Conservation (phyloP, 2,329 filamentous ascomycete species). For the Massarina eburnea region DNA sequence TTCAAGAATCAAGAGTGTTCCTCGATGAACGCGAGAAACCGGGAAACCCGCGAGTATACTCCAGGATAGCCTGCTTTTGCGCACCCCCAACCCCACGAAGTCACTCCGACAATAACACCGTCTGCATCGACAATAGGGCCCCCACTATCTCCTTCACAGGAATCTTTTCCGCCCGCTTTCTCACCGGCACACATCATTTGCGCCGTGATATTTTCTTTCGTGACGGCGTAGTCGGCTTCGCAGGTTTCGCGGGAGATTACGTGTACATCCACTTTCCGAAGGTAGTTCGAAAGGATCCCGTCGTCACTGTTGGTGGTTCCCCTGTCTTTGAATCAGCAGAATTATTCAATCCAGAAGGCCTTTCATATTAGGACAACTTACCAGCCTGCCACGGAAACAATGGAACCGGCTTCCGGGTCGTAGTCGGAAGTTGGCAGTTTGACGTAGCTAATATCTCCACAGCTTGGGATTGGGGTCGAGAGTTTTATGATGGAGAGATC, state of each 20-base stretch:
- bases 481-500: conserved; percentile 25
- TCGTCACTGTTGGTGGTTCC: no score
- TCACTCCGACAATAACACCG: conserved; percentile 16
- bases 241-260: conserved; percentile 25
- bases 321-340: neutral
- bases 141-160: conserved; percentile 35
- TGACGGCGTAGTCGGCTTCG: conserved; percentile 23
- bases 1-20: no score
- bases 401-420: conserved; percentile 23
- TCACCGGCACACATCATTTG: conserved; percentile 31
- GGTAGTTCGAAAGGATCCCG: no score
- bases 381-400: conserved; percentile 27
- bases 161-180: conserved; percentile 28
- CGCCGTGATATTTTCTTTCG: conserved; percentile 18
- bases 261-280: conserved; percentile 31
- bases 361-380: conserved; percentile 9
- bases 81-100: conserved; percentile 29
- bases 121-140: conserved; percentile 23
- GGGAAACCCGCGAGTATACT: conserved; percentile 25
- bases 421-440: conserved; percentile 20
- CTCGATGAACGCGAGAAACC: no score
- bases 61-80: conserved; percentile 22
- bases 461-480: conserved; percentile 19
- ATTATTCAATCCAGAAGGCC: neutral
- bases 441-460: conserved; percentile 25